Evolutionary conservation across 83 land plant genomes (phyloP), one percentile per base, ranked within the genome.

Genomic region (Isoetes engelmannii): DNA sequence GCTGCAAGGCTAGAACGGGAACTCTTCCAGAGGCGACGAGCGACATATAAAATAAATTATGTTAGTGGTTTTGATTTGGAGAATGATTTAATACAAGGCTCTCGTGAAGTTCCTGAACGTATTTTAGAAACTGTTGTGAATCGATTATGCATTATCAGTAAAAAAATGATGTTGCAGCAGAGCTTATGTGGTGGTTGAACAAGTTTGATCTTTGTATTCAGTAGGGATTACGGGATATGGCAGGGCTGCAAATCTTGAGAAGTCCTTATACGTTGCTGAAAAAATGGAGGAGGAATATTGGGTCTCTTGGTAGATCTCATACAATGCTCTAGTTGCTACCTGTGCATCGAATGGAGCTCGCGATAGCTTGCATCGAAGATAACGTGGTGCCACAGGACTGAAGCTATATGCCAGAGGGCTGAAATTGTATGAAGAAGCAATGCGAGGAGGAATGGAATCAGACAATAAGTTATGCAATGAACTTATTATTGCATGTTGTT

Each of bases 311-410:
- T 81, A 83, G 0, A 47, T 82, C 44, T 79, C 81, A 0, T 88
- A 83, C 69, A 90, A 93, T 69, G 88, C 98, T n/a, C 69, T 93
- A 17, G 77, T 93, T 18, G 83, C 79, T 6, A 86, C 92, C 45
- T 85, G 86, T 54, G 87, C 87, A 0, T 69, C 76, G 5, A 77
- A 78, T 51, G 65, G 74, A 17, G 81, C 81, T 63, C 76, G 70
- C 64, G 85, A 79, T 4, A 75, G 87, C 92, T 7, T 74, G 87
- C 17, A 80, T 79, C 4, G 78, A 81, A 20, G 61, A 60, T 20
- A 80, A 75, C 44, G 77, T 70, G 3, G 87, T 82, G 57, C 57
- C 75, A 5, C n/a, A 72, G 7, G 18, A 80, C 3, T n/a, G n/a
- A n/a, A n/a, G n/a, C n/a, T n/a, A n/a, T n/a, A n/a, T n/a, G n/a